Evolutionary conservation across 2,329 filamentous ascomycete genomes (phyloP), one percentile per base, ranked within the genome.

Genomic region (Byssochlamys sp.): DNA sequence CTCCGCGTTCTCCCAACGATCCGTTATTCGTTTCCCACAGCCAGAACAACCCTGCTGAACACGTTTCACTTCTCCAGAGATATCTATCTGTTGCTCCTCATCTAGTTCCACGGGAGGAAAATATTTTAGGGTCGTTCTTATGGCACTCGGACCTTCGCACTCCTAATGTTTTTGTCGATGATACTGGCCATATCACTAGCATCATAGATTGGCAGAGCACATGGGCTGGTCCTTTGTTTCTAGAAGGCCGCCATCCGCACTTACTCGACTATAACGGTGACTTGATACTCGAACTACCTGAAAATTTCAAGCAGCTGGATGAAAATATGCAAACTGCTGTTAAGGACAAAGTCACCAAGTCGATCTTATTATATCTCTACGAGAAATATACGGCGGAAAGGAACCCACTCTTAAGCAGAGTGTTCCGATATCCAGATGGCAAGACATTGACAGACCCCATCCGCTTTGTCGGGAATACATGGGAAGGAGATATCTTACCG

Each of bases 171-270:
- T 77, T 77, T 58, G 67, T 76, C 11, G 26, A 65, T 28, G 33
- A 71, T n/a, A 59, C 67, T 26, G 62, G 63, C 45, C 62, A 60
- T 50, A 69, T 78, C 39, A 70, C 71, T 6, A 66, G 69, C 54
- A 55, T 78, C 4, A 76, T 78, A 55, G 73, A 78, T 62, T 78
- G 75, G 74, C 71, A 77, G 61, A 67, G 69, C 19, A 62, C 57
- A 10, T 75, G 69, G 62, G 63, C 64, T 19, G 29, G 29, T 9
- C 29, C 29, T 31, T 31, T 31, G 29, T 9, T 31, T 9, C 29
- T 31, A 9, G 2, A 9, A 11, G 29, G 2, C 7, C 29, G 29
- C 29, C 29, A 31, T 6, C 29, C 29, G 29, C 29, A 11, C 7
- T 11, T 31, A 31, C 7, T 31, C 29, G 29, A 31, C 11, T 31